Base-by-base conservation (phyloP, 2,329 filamentous ascomycete genomes). In the Aspergillus quadrilineatus region DNA sequence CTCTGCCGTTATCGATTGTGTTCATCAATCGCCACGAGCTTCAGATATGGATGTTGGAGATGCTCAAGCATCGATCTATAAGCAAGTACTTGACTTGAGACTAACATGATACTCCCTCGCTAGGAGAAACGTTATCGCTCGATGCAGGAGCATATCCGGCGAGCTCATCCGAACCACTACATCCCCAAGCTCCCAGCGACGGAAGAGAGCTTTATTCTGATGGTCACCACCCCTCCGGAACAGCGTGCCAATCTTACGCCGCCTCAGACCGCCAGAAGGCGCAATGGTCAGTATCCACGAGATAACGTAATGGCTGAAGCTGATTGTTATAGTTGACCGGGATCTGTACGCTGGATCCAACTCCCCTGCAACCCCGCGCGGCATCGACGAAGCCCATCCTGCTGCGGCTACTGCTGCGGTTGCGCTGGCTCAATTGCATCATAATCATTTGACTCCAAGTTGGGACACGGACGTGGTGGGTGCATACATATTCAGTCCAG, bases 71-170 rank as follows among this genome's bases (percentile, higher is more conserved):
- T 61, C 59, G 55, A 56, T 61, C 60, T 43, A 39, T 22, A 17
- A 4, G 42, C 53, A 32, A 22, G 37, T 39, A 17, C 9, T 44
- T n/a, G 15, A 48, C 44, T 50, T 29, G 22, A 56, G 53, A 55
- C 56, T 52, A 56, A 51, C 48, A 45, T 51, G 49, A 26, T 30
- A 39, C 32, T 41, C 14, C 29, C 15, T 50, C 57, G 63, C 74
- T 77, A 95, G 91, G 91, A 95, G 80, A 96, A 96, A 78, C 85
- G 90, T 66, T 99, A 92, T 79, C 92, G 94, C 75, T 97, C 93
- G 62, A 97, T 99, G 91, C 94, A 97, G 78, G 94, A 99, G 83
- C 94, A 99, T 73, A 97, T 99, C 70, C 90, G 94, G 69, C 88
- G 94, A 75, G 93, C 94, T 65, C 94, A 99, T 74, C 93, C 93